Evolutionary conservation across 345 rosid genomes (phyloP).

Genomic region (Psidium friedrichsthalianum): DNA sequence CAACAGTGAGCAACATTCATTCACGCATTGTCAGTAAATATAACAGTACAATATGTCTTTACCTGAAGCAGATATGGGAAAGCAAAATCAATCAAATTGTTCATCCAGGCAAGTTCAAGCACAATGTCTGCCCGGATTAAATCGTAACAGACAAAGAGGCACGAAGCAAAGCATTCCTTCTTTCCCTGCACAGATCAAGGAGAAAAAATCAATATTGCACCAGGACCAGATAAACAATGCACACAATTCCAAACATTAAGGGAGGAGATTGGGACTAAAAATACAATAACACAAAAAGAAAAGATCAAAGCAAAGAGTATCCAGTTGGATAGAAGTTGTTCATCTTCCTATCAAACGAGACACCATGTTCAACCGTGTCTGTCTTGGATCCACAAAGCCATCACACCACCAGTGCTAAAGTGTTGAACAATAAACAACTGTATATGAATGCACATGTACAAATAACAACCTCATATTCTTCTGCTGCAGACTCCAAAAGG

Average conservation of each 20-base stretch:
- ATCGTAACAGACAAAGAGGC: slow-evolving; percentile 92
- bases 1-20: background rate
- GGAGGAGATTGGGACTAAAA: background rate
- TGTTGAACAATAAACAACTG: background rate
- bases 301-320: background rate
- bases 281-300: background rate
- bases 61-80: slow-evolving; percentile 86
- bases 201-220: background rate
- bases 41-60: background rate
- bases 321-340: background rate
- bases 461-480: background rate
- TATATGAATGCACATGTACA: background rate
- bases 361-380: background rate
- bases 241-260: background rate
- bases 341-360: background rate
- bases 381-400: background rate
- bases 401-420: background rate
- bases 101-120: slow-evolving; percentile 87
- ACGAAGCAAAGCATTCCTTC: slow-evolving; percentile 90
- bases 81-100: slow-evolving; percentile 79
- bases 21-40: background rate
- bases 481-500: background rate
- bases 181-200: slow-evolving; percentile 40
- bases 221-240: background rate
- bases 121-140: slow-evolving; percentile 72